A percentile compares a stretch with the other conserved stretches of the same genome.
Evolutionary conservation across 139 green algal genomes (phyloP).

Genomic region (Picochlorum sp.): DNA sequence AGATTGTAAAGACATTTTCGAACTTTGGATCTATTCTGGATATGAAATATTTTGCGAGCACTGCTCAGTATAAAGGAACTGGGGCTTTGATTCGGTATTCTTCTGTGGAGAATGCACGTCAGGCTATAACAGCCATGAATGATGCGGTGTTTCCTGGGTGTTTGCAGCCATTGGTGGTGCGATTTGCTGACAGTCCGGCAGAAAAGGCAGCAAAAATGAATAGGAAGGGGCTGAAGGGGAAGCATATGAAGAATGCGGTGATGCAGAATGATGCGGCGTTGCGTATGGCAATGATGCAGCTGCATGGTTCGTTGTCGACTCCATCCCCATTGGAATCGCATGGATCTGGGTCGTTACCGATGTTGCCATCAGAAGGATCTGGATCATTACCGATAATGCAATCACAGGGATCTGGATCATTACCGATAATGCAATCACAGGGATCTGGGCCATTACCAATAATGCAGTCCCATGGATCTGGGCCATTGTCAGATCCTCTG

Average conservation of each 20-base stretch:
- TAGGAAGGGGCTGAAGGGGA: slow-evolving; percentile 16
- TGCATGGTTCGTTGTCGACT: too few species aligned
- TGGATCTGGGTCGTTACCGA: too few species aligned
- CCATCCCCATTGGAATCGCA: too few species aligned
- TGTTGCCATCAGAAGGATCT: too few species aligned
- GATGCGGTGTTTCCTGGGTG: slow-evolving; percentile 28
- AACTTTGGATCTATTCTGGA: slow-evolving; percentile 2
- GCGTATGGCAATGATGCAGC: too few species aligned
- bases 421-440: too few species aligned
- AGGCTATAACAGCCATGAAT: slow-evolving; percentile 48
- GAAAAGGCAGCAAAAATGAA: slow-evolving; percentile 49
- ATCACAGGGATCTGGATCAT: too few species aligned
- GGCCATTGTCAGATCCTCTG: too few species aligned
- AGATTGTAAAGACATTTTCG: slow-evolving; percentile 2
- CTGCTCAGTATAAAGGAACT: slow-evolving; percentile 21
- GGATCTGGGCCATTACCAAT: too few species aligned
- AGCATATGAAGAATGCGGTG: not conserved
- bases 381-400: too few species aligned
- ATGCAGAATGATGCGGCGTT: not conserved
- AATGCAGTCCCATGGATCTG: too few species aligned
- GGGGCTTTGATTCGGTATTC: slow-evolving; percentile 46
- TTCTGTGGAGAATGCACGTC: slow-evolving; percentile 30
- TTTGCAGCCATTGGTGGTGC: slow-evolving; percentile 39
- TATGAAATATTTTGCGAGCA: slow-evolving; percentile 24
- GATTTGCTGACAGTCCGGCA: slow-evolving; percentile 47